A percentile compares a stretch with the other conserved stretches of the same genome.
These are phyloP conservation scores for Chaetomiaceae sp. DNA, from an alignment of 2,329 filamentous ascomycete genomes.

Conservation along the genomic window DNA sequence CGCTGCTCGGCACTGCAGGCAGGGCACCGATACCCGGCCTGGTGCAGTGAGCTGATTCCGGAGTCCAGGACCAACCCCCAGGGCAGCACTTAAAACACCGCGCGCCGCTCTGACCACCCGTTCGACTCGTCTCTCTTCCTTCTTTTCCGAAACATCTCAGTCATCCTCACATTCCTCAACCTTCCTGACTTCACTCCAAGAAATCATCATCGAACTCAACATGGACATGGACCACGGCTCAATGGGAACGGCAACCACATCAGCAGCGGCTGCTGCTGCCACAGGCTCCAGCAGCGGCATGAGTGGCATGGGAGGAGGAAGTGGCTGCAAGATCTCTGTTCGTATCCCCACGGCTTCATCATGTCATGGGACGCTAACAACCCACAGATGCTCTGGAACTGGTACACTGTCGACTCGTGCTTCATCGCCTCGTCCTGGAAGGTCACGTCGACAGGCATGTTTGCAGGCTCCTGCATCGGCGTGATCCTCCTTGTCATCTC, in stretches of 20 bases:
- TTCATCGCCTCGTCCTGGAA: conserved; percentile 70
- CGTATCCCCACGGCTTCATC: conserved; percentile 17
- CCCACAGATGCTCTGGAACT: conserved; percentile 75
- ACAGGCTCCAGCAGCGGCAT: conserved; percentile 25
- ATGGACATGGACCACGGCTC: conserved; percentile 10
- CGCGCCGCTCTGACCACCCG: neutral
- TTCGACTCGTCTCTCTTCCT: neutral
- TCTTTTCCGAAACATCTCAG: neutral
- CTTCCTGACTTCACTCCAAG: no score
- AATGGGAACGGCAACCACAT: conserved; percentile 20
- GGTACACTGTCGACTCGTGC: conserved; percentile 66
- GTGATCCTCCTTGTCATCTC: conserved; percentile 67
- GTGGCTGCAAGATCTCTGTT: conserved; percentile 41
- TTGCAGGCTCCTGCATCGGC: conserved; percentile 76
- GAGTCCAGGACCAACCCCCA: no score
- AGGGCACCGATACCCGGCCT: no score
- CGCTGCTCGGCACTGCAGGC: conserved; percentile 1
- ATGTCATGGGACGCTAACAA: neutral
- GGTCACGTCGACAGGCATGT: conserved; percentile 64
- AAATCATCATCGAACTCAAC: neutral
- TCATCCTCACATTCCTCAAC: neutral
- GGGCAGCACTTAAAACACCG: neutral
- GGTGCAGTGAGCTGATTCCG: no score
- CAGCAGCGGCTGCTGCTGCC: conserved; percentile 13
- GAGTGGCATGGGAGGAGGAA: conserved; percentile 26